A percentile compares a stretch with the other conserved stretches of the same genome.
Evolutionary conservation across 2,329 filamentous ascomycete species (phyloP).

Genomic region (Metarhizium brunneum): DNA sequence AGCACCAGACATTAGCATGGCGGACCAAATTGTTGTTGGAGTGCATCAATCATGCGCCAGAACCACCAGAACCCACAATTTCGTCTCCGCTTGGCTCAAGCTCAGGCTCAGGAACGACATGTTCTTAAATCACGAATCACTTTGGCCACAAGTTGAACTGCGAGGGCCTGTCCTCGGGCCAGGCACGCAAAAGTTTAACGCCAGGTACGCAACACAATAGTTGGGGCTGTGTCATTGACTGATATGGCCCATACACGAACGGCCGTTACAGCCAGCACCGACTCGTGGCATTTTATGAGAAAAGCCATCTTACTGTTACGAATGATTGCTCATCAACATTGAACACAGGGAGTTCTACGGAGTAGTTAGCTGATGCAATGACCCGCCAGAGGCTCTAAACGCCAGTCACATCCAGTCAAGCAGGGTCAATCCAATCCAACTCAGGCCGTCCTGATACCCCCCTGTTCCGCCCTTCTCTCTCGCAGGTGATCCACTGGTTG

Average conservation of each 20-base stretch:
- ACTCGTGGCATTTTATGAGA: neutral
- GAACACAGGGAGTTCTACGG: neutral
- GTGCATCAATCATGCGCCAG: neutral
- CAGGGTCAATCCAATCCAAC: neutral
- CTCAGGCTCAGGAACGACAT: neutral
- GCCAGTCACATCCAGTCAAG: neutral
- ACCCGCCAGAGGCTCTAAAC: neutral
- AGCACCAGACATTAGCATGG: neutral
- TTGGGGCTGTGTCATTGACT: neutral
- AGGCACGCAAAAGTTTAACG: neutral
- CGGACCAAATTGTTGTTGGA: neutral
- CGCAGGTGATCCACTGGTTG: constrained; percentile 1
- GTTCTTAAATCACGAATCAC: neutral
- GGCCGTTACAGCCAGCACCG: neutral
- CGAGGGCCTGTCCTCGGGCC: neutral
- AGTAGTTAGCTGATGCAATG: neutral
- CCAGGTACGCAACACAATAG: neutral
- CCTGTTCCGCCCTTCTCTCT: constrained; percentile 6
- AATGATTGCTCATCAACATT: neutral
- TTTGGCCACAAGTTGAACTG: neutral
- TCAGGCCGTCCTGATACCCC: neutral
- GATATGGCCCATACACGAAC: neutral
- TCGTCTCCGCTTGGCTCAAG: neutral
- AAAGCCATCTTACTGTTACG: neutral
- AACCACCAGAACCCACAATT: neutral